phyloP scores from a whole-genome alignment of 1,139 yeast species.

The Yamadazyma triangularis region DNA sequence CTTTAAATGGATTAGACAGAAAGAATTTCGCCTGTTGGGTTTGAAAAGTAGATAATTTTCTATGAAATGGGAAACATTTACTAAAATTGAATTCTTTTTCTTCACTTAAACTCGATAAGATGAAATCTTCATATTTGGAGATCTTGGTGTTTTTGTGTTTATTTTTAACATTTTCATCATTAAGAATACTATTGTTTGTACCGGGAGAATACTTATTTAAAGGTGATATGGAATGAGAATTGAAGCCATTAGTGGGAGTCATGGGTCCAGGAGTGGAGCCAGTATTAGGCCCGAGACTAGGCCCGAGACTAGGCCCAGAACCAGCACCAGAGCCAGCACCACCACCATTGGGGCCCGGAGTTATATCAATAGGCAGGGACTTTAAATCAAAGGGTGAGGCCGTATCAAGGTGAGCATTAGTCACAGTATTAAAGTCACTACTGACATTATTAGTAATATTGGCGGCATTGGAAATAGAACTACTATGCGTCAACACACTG shows the following conservation, averaged over 20 bases:
- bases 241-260: too few species aligned
- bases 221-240: conserved; percentile 15
- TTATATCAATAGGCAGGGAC: conserved; percentile 13
- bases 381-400: not conserved
- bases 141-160: conserved; percentile 4
- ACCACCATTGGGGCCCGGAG: conserved; percentile 2
- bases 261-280: too few species aligned
- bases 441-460: not conserved
- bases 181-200: too few species aligned
- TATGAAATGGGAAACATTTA: conserved; percentile 78
- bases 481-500: conserved; percentile 3
- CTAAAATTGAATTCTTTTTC: conserved; percentile 63
- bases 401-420: not conserved
- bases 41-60: conserved; percentile 60
- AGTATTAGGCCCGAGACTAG: too few species aligned
- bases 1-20: conserved; percentile 31
- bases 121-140: conserved; percentile 17
- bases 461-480: not conserved
- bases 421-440: too few species aligned
- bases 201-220: conserved; percentile 7
- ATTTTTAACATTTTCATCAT: not conserved
- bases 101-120: conserved; percentile 28
- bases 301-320: conserved; percentile 1
- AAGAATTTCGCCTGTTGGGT: conserved; percentile 56
- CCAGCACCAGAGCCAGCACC: not conserved